Base-by-base conservation (phyloP, 2,329 filamentous ascomycete genomes). In the Colletotrichum karsti region DNA sequence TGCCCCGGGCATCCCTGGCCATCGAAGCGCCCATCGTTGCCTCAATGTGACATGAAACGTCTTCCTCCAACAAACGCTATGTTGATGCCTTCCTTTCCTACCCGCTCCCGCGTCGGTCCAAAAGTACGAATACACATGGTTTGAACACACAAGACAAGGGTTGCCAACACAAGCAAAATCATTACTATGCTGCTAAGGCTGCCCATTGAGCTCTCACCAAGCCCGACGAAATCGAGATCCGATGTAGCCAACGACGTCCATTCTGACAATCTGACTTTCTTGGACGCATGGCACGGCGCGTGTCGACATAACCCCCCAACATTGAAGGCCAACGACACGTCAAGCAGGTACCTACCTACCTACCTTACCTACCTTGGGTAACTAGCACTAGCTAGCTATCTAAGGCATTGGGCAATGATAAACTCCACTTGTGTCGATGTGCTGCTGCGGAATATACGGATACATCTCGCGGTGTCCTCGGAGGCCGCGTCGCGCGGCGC, bases 41-140 rank as follows among this genome's bases (percentile, higher is more conserved):
- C 39, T 20, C 39, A 56, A 66, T 50, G 50, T 63, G 63, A 63
- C 57, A 24, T 66, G 63, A 66, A 66, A 66, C 63, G 58, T 41
- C 41, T 35, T 50, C 30, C 30, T 24, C 57, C 15, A 63, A 57
- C 39, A 48, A 66, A 41, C 26, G 39, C 26, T 48, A 28, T 48
- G 20, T 50, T 53, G 50, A 30, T 55, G 13, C n/a, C 51, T 41
- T 28, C 20, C 28, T 30, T 18, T 18, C 33, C 13, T 13, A 18
- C 15, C 13, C 9, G 15, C 26, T 55, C 51, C n/a, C 46, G 26
- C 9, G 24, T 26, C 26, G 13, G 9, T 33, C 46, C n/a, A 10
- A n/a, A 28, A 51, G 18, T 51, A 13, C 42, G 24, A 46, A 5
- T 22, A n/a, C 24, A 24, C n/a, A n/a, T n/a, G n/a, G n/a, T n/a